Evolutionary conservation across 352 stramenopile genomes (phyloP), one percentile per base, ranked within the genome.

Genomic region (Aphanomyces euteiches): DNA sequence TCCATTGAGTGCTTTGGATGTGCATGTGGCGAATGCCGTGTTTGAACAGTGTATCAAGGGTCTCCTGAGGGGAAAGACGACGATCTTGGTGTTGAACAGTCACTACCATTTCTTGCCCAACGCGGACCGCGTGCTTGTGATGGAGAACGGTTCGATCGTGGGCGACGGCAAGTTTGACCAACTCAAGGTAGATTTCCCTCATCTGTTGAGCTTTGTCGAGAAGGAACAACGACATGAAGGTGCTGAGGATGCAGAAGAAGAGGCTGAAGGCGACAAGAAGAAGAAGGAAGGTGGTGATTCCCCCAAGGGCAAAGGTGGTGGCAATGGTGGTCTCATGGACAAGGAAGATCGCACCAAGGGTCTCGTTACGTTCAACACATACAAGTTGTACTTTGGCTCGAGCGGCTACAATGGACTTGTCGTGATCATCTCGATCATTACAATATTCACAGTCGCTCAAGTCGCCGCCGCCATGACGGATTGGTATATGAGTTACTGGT

Each of bases 1-100:
- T 39, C 82, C 83, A 5, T 72, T 92, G 3, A 87, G 78, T 67
- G 85, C 85, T 1, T 39, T 90, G 7, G 83, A 92, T 47, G 70
- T 74, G 10, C 78, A 82, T 57, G 79, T 86, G 8, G 79, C 77
- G 6, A 78, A 79, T 59, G 74, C 73, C 8, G 66, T 85, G 2
- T 83, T 85, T 60, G 57, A 56, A 0, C 40, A 84, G 6, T 72
- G 78, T 28, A 59, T 87, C 5, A 60, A 76, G 4, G 75, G 73
- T 0, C 45, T 84, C n/a, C 75, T 77, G 0, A 50, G 47, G 8
- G 50, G 59, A 41, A 84, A 80, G 67, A 84, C 78, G 15, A 72
- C 76, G 1, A 19, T 84, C 17, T 66, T 84, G 1, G 77, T 82
- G 67, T 60, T 84, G 17, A 84, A 84, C 41, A 59, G 48, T 5